Base-by-base conservation (phyloP, 2,329 filamentous ascomycete species). In the Aspergillus texensis region DNA sequence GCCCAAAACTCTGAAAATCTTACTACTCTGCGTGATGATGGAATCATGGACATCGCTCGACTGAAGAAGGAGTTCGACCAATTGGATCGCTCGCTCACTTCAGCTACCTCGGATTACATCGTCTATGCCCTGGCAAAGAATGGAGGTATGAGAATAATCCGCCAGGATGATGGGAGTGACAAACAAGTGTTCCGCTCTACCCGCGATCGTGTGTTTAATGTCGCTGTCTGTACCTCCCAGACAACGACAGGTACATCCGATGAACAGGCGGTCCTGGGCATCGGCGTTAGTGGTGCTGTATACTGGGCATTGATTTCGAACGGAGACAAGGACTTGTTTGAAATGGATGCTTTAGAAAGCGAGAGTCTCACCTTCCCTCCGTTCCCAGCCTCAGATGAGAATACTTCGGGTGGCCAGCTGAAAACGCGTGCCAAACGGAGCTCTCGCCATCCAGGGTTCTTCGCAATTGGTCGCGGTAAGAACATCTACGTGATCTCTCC, bases 41-140 rank as follows among this genome's bases (percentile, higher is more conserved):
- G 90, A 50, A 89, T 97, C 71, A 91, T 97, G 83, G 93, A 97
- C 71, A 95, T 99, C 74, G 94, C 95, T 58, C 88, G 93, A 62
- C 85, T 98, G 67, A 97, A 97, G 85, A 98, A 98, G 81, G 93
- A 97, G 6, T 98, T 98, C 72, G 95, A 99, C 74, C 95, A 98
- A 80, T 90, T 97, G 66, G 95, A 99, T 75, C 91, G 96, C 68
- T 96, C 94, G 67, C 85, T 99, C 36, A 94, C 94, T 57, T 91
- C 94, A 6, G 94, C 94, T 21, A 94, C 93, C 30, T 89, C 92
- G 74, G 91, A 90, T 64, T 97, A 95, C 80, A 98, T 99, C 78
- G 90, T 92, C 6, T 99, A 98, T 73, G 93, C 93, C 50, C 92
- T 97, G 83, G 92, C 92, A 50, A 97, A 96, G 82, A 92, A 93